Percentiles rank a stretch among this genome's conserved stretches.
These are phyloP conservation scores for Limnomonas spitsbergensis DNA, from an alignment of 139 green algal species.

Conservation along the genomic window DNA sequence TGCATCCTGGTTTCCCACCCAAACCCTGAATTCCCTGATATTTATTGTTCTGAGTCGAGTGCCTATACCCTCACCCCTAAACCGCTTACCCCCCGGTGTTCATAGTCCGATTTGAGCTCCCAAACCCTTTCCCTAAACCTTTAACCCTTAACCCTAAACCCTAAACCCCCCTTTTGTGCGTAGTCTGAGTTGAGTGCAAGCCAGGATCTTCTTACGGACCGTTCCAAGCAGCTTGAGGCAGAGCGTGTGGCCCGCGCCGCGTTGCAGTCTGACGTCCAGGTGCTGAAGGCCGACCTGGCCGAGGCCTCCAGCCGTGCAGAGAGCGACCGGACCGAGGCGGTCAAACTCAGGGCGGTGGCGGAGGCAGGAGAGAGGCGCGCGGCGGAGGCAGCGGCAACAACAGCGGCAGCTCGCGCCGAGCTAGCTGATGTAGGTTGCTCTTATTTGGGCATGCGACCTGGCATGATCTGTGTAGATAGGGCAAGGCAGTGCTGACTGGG, in stretches of 20 bases:
- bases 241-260: neutral
- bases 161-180: no score
- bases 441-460: neutral
- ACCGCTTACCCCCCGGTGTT: no score
- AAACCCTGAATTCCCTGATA: no score
- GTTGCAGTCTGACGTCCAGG: neutral
- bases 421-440: neutral
- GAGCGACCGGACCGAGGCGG: neutral
- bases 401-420: neutral
- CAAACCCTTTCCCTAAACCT: no score
- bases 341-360: neutral
- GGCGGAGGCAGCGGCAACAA: neutral
- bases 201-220: neutral
- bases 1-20: no score
- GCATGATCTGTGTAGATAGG: no score
- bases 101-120: no score
- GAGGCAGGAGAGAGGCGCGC: neutral
- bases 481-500: neutral
- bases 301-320: neutral
- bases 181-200: neutral
- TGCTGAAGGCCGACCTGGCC: conserved; percentile 21
- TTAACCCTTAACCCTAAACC: no score
- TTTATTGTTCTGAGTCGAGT: neutral
- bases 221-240: neutral
- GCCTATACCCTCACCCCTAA: neutral